Evolutionary conservation across 306 rosid species (phyloP).

Genomic region (Lathyrus aphaca): DNA sequence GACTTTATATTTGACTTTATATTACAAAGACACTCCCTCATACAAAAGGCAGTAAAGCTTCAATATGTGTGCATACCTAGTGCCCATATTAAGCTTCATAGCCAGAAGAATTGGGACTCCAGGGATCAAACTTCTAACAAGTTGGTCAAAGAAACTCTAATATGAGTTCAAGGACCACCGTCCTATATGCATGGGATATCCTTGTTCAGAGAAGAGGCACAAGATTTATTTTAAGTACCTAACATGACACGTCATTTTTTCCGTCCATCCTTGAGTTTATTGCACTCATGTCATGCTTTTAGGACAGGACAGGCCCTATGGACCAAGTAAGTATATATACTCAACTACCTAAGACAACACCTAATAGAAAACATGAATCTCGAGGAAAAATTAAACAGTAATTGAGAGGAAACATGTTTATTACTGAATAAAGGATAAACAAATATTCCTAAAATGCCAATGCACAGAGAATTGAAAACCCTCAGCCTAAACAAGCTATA

Average conservation of each 20-base stretch:
- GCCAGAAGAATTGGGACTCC: not conserved
- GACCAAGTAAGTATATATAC: not conserved
- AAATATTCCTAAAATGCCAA: too few species aligned
- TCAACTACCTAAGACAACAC: not conserved
- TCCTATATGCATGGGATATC: not conserved
- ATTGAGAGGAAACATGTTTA: too few species aligned
- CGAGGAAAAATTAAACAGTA: too few species aligned
- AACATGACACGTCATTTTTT: not conserved
- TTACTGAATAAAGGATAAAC: too few species aligned
- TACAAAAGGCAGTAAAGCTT: not conserved
- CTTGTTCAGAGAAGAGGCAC: not conserved
- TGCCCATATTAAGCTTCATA: not conserved
- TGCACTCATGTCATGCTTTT: not conserved
- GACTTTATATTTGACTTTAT: not conserved
- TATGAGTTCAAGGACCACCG: not conserved
- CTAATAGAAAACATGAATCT: too few species aligned
- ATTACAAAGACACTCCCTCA: not conserved
- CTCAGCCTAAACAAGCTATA: too few species aligned
- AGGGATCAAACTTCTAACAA: constrained; percentile 2
- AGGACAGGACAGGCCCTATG: not conserved
- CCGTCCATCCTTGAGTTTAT: not conserved
- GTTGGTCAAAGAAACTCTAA: not conserved
- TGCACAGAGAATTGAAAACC: too few species aligned
- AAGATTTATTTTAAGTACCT: not conserved
- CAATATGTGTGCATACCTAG: not conserved